phyloP scores from a whole-genome alignment of 306 rosid species.

The Clitoria ternatea region DNA sequence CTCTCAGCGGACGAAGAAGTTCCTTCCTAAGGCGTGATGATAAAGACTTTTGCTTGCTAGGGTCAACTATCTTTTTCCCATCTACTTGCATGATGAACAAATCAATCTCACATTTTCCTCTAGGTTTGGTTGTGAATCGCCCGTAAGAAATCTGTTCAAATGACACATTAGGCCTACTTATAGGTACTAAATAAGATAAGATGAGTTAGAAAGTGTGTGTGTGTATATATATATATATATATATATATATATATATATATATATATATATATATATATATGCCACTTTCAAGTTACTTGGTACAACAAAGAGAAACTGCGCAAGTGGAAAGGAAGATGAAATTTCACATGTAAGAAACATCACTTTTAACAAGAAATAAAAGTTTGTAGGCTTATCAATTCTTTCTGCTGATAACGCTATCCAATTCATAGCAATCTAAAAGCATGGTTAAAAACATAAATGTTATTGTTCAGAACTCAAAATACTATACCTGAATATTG shows the following conservation, averaged over 20 bases:
- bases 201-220: background rate
- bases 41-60: slow-evolving; percentile 65
- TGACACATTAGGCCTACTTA: background rate
- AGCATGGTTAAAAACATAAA: background rate
- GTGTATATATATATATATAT: too few species aligned
- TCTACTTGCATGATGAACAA: slow-evolving; percentile 88
- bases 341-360: background rate
- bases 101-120: slow-evolving; percentile 77
- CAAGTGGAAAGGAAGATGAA: background rate
- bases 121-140: slow-evolving; percentile 54
- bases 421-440: background rate
- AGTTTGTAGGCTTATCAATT: background rate
- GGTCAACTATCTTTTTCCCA: slow-evolving; percentile 83
- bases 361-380: background rate
- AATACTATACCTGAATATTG: slow-evolving; percentile 66
- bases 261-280: too few species aligned
- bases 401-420: background rate
- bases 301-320: background rate
- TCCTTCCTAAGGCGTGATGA: slow-evolving; percentile 64
- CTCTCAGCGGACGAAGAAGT: slow-evolving; percentile 75
- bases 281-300: background rate
- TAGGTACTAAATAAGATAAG: slow-evolving; percentile 8
- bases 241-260: too few species aligned
- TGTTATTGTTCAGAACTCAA: background rate
- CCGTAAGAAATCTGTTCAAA: slow-evolving; percentile 87